Percentiles rank a stretch among this genome's conserved stretches.
Conservation (phyloP, 2,329 filamentous ascomycete genomes). For the Colletotrichum lentis region DNA sequence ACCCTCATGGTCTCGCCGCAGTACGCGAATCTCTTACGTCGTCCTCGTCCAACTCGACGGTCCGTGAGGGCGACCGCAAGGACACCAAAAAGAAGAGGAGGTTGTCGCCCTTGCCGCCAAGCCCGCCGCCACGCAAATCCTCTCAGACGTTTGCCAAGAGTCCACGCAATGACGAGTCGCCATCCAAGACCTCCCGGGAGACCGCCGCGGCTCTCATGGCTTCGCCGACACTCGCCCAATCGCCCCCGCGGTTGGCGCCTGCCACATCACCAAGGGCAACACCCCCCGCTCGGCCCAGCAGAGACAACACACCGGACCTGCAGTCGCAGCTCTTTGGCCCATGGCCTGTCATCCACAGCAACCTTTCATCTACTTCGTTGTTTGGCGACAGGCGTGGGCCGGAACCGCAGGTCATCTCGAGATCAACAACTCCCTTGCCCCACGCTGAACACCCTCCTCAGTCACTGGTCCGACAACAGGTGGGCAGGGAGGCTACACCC, state of each 20-base stretch:
- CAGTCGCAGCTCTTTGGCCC: slow-evolving; percentile 62
- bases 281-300: slow-evolving; percentile 70
- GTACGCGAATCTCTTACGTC: slow-evolving; percentile 76
- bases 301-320: slow-evolving; percentile 72
- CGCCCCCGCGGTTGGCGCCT: slow-evolving; percentile 41
- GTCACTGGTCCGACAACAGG: slow-evolving; percentile 42
- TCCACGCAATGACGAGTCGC: slow-evolving; percentile 50
- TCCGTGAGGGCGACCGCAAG: slow-evolving; percentile 60
- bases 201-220: slow-evolving; percentile 41
- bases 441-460: slow-evolving; percentile 45
- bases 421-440: slow-evolving; percentile 48
- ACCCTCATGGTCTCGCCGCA: slow-evolving; percentile 67
- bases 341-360: slow-evolving; percentile 69
- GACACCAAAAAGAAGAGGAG: slow-evolving; percentile 54
- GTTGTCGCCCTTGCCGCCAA: slow-evolving; percentile 62
- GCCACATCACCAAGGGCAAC: slow-evolving; percentile 46
- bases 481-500: slow-evolving; percentile 49
- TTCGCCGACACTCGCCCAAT: slow-evolving; percentile 40
- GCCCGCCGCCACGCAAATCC: slow-evolving; percentile 68
- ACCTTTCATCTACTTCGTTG: slow-evolving; percentile 60
- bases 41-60: slow-evolving; percentile 76
- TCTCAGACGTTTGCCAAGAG: slow-evolving; percentile 61
- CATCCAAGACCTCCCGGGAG: slow-evolving; percentile 50
- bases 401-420: slow-evolving; percentile 47
- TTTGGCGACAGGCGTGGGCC: slow-evolving; percentile 56